Evolutionary conservation across 139 green algal species (phyloP).

Genomic region (Micractinium sp.): DNA sequence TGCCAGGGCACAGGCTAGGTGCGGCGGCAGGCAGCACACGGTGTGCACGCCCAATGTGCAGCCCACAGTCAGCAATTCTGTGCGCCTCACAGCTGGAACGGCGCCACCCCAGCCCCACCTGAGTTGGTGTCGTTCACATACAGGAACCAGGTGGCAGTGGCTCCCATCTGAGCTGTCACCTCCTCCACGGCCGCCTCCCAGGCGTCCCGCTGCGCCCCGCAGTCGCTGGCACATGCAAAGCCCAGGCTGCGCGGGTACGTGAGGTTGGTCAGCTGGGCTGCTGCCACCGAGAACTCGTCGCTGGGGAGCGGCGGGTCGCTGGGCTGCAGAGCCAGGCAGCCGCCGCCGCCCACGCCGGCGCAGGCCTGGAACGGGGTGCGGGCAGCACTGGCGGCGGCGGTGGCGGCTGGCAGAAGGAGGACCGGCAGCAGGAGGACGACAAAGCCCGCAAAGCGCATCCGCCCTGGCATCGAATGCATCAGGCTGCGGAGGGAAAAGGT

Average conservation of each 20-base stretch:
- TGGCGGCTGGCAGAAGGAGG: too few species aligned
- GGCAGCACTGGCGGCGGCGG: background rate
- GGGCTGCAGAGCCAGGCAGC: background rate
- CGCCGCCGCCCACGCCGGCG: too few species aligned
- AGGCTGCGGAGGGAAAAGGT: background rate
- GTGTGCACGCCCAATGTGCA: background rate
- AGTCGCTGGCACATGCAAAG: background rate
- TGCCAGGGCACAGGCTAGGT: background rate
- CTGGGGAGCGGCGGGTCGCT: background rate
- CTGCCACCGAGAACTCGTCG: background rate
- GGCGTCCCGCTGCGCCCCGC: background rate
- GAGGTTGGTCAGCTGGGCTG: background rate
- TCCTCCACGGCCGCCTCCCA: background rate
- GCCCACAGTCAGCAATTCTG: too few species aligned
- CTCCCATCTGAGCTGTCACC: background rate
- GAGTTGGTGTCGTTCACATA: background rate
- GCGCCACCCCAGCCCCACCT: background rate
- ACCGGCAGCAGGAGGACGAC: background rate
- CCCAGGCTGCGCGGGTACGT: background rate
- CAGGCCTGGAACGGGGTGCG: background rate
- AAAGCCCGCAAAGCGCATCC: background rate
- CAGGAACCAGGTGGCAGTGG: background rate
- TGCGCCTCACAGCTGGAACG: too few species aligned
- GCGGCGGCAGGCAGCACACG: too few species aligned
- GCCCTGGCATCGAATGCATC: background rate